Percentiles rank a stretch among this genome's conserved stretches.
Evolutionary conservation across 768 basidiomycete species (phyloP).

Genomic region (Leccinum uliginosum): DNA sequence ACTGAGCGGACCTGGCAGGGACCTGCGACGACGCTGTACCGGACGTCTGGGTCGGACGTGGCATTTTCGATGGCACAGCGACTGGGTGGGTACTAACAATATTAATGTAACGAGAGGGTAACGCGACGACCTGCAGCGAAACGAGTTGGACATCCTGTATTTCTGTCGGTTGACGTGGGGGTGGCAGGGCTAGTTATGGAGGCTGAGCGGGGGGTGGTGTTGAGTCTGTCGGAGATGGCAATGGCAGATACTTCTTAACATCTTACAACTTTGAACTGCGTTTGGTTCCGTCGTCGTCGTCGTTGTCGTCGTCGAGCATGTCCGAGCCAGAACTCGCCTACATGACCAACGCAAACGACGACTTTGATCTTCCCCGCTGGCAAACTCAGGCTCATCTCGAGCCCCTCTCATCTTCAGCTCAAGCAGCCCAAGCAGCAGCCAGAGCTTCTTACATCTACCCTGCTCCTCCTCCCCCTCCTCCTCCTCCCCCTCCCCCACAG

Average conservation of each 20-base stretch:
- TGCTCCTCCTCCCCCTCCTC: conserved; percentile 38
- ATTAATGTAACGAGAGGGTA: background rate
- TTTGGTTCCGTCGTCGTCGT: conserved; percentile 2
- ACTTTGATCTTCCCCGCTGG: conserved; percentile 68
- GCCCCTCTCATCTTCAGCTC: conserved; percentile 53
- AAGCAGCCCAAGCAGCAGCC: conserved; percentile 48
- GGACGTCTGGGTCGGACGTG: conserved; percentile 55
- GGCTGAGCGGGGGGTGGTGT: conserved; percentile 60
- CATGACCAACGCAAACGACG: conserved; percentile 76
- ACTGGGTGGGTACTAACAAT: conserved; percentile 52
- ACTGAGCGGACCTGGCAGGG: conserved; percentile 5
- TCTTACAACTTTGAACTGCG: conserved; percentile 15
- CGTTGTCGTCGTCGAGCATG: conserved; percentile 38
- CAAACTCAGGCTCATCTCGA: conserved; percentile 44
- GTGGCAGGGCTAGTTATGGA: conserved; percentile 46
- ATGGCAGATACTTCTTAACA: background rate
- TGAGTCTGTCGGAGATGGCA: conserved; percentile 11
- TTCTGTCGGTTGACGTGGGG: conserved; percentile 64
- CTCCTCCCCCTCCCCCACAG: conserved; percentile 31
- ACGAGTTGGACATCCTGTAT: conserved; percentile 63
- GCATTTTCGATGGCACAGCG: conserved; percentile 75
- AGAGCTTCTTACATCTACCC: conserved; percentile 53
- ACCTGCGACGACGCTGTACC: conserved; percentile 61
- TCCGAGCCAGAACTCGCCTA: conserved; percentile 72
- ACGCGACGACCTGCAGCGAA: conserved; percentile 40